These are phyloP conservation scores for Talaromyces adpressus DNA, from an alignment of 495 filamentous ascomycete species.

Conservation along the genomic window DNA sequence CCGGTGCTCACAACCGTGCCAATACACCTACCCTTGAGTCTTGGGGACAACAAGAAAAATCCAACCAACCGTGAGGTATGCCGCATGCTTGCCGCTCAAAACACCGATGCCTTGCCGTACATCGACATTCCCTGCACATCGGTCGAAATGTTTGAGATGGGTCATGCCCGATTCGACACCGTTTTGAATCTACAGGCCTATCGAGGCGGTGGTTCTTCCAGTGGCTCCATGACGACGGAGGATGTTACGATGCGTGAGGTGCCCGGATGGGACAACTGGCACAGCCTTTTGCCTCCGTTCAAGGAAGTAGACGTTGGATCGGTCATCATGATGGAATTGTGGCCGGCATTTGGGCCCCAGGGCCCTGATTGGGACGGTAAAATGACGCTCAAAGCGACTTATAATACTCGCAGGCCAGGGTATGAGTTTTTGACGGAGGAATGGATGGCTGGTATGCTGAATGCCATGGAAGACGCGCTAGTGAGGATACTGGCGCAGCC, in stretches of 20 bases:
- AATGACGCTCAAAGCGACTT: neutral
- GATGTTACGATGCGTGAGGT: neutral
- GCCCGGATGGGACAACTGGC: neutral
- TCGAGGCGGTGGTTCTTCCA: neutral
- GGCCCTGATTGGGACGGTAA: neutral
- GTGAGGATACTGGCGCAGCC: neutral
- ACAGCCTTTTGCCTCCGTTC: neutral
- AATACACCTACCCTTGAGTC: neutral
- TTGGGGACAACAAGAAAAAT: neutral
- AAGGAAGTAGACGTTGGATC: neutral
- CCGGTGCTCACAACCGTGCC: neutral
- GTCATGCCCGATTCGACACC: neutral
- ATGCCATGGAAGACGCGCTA: neutral
- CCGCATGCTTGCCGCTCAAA: neutral
- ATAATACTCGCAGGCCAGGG: conserved; percentile 1
- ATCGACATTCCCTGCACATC: neutral
- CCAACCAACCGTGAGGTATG: neutral
- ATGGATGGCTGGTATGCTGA: neutral
- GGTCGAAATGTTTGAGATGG: neutral
- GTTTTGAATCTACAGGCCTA: neutral
- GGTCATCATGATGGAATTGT: neutral
- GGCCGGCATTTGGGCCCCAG: neutral
- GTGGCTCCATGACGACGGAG: neutral
- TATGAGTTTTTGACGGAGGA: neutral
- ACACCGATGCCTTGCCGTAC: neutral